phyloP scores from a whole-genome alignment of 116 monocot species.

The Dioscorea cayenensis region DNA sequence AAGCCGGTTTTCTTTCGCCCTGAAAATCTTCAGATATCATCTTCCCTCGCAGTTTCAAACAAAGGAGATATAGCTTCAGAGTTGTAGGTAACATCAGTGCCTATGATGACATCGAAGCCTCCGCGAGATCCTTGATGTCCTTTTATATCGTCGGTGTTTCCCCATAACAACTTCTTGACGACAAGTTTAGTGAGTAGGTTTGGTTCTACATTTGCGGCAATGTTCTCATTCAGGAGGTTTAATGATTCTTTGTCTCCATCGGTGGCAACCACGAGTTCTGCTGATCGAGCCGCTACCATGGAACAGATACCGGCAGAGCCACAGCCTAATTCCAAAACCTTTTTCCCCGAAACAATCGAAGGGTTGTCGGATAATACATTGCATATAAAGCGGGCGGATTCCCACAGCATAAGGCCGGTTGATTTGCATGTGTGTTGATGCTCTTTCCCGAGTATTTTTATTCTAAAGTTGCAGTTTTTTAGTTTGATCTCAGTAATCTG shows the following conservation, averaged over 20 bases:
- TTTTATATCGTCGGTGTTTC: slow-evolving; percentile 42
- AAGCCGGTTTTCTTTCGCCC: slow-evolving; percentile 20
- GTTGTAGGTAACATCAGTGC: slow-evolving; percentile 85
- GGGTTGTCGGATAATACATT: slow-evolving; percentile 69
- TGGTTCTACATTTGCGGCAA: slow-evolving; percentile 41
- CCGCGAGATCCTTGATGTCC: slow-evolving; percentile 31
- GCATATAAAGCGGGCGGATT: slow-evolving; percentile 78
- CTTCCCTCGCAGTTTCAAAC: slow-evolving; percentile 70
- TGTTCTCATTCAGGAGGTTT: slow-evolving; percentile 56
- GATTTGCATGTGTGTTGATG: slow-evolving; percentile 93
- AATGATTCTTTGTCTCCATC: slow-evolving; percentile 78
- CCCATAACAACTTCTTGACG: slow-evolving; percentile 64
- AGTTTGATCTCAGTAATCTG: slow-evolving; percentile 54
- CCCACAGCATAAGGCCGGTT: slow-evolving; percentile 96
- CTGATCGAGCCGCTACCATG: slow-evolving; percentile 61
- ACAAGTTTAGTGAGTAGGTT: slow-evolving; percentile 31
- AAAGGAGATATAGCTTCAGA: slow-evolving; percentile 62
- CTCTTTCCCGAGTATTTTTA: slow-evolving; percentile 59
- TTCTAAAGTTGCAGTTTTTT: slow-evolving; percentile 42
- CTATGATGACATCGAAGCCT: slow-evolving; percentile 80
- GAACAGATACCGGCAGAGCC: slow-evolving; percentile 92
- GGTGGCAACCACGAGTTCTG: slow-evolving; percentile 67
- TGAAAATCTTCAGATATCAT: slow-evolving; percentile 26
- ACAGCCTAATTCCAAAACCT: slow-evolving; percentile 75
- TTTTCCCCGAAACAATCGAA: slow-evolving; percentile 59